Evolutionary conservation across 441 rosid species (phyloP).

Genomic region (Euphorbia schlechtendalii): DNA sequence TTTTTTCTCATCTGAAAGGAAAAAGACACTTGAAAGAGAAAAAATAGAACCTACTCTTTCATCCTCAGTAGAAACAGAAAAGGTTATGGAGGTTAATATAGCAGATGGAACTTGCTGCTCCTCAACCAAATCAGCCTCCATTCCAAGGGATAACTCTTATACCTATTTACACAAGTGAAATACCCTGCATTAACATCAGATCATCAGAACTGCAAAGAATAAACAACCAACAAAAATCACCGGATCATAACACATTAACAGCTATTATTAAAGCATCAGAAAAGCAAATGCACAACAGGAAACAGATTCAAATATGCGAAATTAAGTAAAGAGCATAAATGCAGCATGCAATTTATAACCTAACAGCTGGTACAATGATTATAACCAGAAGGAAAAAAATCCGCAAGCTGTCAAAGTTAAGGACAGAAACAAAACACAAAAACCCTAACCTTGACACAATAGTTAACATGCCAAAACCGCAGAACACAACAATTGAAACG

Average conservation of each 20-base stretch:
- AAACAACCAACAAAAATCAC: not conserved
- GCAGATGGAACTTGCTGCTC: slow-evolving; percentile 47
- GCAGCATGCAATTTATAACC: not conserved
- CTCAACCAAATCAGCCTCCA: slow-evolving; percentile 41
- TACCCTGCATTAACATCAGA: slow-evolving; percentile 21
- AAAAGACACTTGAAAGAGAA: too few species aligned
- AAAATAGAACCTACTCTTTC: slow-evolving; percentile 46
- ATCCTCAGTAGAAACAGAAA: slow-evolving; percentile 45
- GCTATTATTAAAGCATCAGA: not conserved
- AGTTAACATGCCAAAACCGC: not conserved
- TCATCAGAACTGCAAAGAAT: not conserved
- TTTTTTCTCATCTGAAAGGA: too few species aligned
- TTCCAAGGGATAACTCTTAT: slow-evolving; percentile 22
- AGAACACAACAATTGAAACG: not conserved
- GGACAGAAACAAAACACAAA: not conserved
- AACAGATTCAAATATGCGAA: not conserved
- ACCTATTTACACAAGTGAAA: slow-evolving; percentile 19
- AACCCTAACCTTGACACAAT: not conserved
- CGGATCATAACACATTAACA: not conserved
- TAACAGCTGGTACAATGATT: not conserved
- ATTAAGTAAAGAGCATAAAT: not conserved
- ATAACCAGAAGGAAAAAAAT: not conserved
- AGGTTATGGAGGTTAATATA: slow-evolving; percentile 36
- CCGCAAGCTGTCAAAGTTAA: not conserved
- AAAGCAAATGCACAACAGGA: not conserved